Base-by-base conservation (phyloP, 1,284 basidiomycete species). In the Cryptococcus deneoformans region DNA sequence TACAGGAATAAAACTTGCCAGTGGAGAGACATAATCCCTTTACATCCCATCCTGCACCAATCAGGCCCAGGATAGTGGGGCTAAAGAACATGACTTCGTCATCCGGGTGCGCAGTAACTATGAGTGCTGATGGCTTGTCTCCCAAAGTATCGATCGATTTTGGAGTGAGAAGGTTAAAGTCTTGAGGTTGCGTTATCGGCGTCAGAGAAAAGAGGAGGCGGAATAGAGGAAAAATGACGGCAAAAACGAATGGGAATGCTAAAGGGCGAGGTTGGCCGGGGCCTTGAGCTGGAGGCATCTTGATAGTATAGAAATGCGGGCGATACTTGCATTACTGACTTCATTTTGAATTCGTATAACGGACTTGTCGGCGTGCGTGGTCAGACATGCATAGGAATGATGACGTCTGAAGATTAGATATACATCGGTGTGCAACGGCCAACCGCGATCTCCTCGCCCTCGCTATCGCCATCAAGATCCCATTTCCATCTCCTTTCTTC, bases 21-120 rank as follows among this genome's bases (percentile, higher is more conserved):
- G 55, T 71, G 0, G 80, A 83, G 6, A 85, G 62, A 57, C 81
- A 82, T 11, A 84, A 61, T 0, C 74, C 78, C 4, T 66, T 66
- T 1, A 80, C 66, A 5, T 71, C 62, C 55, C 74, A 73, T 5
- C 76, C 73, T 0, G 69, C 59, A 4, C 57, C 40, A 1, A 58
- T 48, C 37, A 78, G 58, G n/a, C 56, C 65, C 36, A 72, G 52
- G n/a, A 77, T 65, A 1, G 68, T 73, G 2, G 77, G 76, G 5
- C 83, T 1, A 72, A 93, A 93, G 57, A 93, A 87, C 48, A 93
- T 81, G 70, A 90, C 86, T 67, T 93, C 92, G 70, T 92, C 88
- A 34, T 80, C 79, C 0, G 76, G 63, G 20, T 78, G 77, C 20
- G 77, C 76, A 1, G 77, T 78, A 9, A 78, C 54, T 81, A 83